Evolutionary conservation across 2,329 filamentous ascomycete species (phyloP), one percentile per base, ranked within the genome.

Genomic region (Colletotrichum sp.): DNA sequence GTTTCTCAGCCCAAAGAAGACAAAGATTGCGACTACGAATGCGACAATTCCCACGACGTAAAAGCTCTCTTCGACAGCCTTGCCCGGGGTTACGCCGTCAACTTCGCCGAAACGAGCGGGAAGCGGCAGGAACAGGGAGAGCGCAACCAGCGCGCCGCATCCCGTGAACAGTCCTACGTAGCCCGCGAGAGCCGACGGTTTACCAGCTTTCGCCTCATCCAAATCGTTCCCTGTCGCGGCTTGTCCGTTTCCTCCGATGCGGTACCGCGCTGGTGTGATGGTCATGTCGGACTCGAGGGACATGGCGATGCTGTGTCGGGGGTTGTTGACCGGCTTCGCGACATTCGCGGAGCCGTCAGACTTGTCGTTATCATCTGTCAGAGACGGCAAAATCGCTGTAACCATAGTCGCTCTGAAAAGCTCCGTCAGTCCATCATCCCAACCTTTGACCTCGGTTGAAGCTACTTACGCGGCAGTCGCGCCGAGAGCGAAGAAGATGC

Each of bases 101-200:
- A 93, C 88, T 80, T 93, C 91, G 30, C 89, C 89, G 81, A 99
- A 98, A 39, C 90, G 90, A 3, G 95, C 94, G 0, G 97, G 97
- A 21, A 99, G 90, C 7, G 96, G 97, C 16, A 99, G 89, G 82
- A 99, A 99, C 39, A 97, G 81, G 0, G 88, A 85, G 34, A 99
- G 87, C 13, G 97, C 96, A 6, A 99, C 89, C 7, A 99, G 89
- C 16, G 97, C 97, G 76, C 97, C 97, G 80, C 95, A 95, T 28
- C 97, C 97, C 9, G 97, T 98, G 82, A 98, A 98, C 74, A 98
- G 88, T 6, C 97, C 97, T 7, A 99, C 97, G 67, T 96, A 92
- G 0, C 97, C 97, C 18, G 97, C 96, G 30, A 99, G 90, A 21
- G 88, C 87, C 2, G 90, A 89, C 3, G 91, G 88, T 77, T 90